Base-by-base conservation (phyloP, 108 stramenopile species). In the Schizochytrium sp. region DNA sequence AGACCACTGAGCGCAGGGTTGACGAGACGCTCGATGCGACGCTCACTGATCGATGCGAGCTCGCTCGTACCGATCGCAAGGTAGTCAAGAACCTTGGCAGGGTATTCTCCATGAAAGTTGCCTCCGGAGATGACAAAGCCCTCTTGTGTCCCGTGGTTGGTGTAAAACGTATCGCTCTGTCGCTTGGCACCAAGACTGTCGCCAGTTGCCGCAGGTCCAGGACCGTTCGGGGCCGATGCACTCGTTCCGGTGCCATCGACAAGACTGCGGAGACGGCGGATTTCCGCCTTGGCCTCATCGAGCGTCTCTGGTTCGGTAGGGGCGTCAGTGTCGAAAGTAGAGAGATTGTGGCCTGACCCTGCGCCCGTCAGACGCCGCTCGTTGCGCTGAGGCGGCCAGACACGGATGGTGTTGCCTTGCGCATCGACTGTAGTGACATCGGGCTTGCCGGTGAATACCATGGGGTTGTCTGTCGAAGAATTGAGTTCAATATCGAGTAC, bases 21-120 rank as follows among this genome's bases (percentile, higher is more conserved):
- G 48, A 88, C 72, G 44, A 91, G 43, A 18, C 87, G 76, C 57
- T 87, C 89, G 45, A 89, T 89, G 10, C 90, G 55, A 12, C 88
- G 72, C 60, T 89, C 90, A 57, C 58, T 60, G 44, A 89, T 87
- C 5, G 72, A 48, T 18, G 87, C 88, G 18, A 91, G 60, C 88
- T 91, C 90, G 72, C 29, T 41, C n/a, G 87, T 29, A 1, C 76
- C 88, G 5, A 91, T 88, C 43, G 90, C 90, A 29, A 91, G 83
- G 71, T 83, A 87, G 87, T 91, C 90, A 10, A 88, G 47, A 16
- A 87, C 90, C 69, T 88, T 88, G 45, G 90, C 90, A 1, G 88
- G 88, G 88, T 88, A 88, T 88, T 91, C 90, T 6, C 71, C 90
- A 71, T 91, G 90, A 59, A 91, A 91, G 51, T 91, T 91, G 16